Conservation (phyloP, 2,329 filamentous ascomycete species). For the Fusarium acutatum region DNA sequence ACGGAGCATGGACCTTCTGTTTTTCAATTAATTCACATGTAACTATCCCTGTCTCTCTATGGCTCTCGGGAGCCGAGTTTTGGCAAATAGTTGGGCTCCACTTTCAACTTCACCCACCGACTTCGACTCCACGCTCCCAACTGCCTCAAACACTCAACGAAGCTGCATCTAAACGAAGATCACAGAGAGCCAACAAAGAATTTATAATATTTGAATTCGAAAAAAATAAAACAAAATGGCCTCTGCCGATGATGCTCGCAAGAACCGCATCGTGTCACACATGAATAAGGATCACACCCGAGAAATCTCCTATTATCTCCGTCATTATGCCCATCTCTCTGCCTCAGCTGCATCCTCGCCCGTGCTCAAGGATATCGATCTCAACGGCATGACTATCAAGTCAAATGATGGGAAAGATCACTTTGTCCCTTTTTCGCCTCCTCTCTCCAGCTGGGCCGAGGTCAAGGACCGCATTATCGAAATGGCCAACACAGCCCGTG, state of each 20-base stretch:
- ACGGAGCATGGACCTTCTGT: background rate
- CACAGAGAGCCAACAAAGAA: background rate
- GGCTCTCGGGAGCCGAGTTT: background rate
- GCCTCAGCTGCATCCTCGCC: conserved; percentile 64
- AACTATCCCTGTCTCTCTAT: background rate
- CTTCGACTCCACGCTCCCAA: background rate
- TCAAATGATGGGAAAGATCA: conserved; percentile 56
- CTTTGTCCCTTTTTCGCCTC: conserved; percentile 72
- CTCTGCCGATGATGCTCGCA: conserved; percentile 43
- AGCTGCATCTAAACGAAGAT: background rate
- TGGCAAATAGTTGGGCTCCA: conserved; percentile 21
- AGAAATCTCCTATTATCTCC: conserved; percentile 81
- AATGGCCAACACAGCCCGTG: conserved; percentile 68
- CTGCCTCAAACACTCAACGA: background rate
- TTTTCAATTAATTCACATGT: background rate
- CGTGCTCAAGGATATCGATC: conserved; percentile 70
- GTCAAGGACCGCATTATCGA: conserved; percentile 75
- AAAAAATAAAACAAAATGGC: conserved; percentile 28
- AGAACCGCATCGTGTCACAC: conserved; percentile 68
- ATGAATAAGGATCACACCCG: conserved; percentile 86
- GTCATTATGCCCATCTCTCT: conserved; percentile 71
- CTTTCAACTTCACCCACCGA: conserved; percentile 28
- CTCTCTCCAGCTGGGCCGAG: conserved; percentile 73
- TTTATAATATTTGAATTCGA: accelerated
- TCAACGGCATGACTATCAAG: conserved; percentile 69